These are phyloP conservation scores for Thermothelomyces thermophilus DNA, from an alignment of 2,329 filamentous ascomycete genomes.

Conservation along the genomic window DNA sequence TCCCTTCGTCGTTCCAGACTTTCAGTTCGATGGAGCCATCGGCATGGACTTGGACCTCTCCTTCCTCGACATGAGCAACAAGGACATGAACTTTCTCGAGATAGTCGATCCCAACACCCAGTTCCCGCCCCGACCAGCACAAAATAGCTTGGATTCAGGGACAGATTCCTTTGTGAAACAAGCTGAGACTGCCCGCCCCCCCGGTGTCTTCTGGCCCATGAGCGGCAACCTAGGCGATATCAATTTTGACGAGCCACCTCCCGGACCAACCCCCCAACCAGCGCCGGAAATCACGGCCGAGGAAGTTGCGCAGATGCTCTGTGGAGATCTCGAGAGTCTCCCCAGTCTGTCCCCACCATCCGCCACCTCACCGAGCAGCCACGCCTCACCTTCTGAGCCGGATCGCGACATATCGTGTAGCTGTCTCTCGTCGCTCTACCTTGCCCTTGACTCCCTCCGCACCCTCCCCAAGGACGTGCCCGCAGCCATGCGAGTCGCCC, in stretches of 20 bases:
- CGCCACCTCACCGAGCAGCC: conserved; percentile 11
- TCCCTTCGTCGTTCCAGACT: conserved; percentile 13
- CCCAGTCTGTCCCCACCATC: conserved; percentile 20
- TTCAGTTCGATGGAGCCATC: conserved; percentile 22
- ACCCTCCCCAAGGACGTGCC: conserved; percentile 40
- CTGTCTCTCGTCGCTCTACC: conserved; percentile 45
- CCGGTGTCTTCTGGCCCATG: conserved; percentile 16
- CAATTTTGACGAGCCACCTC: conserved; percentile 17
- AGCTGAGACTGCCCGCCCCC: conserved; percentile 1
- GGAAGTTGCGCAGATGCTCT: conserved; percentile 16
- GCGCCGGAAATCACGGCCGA: conserved; percentile 15
- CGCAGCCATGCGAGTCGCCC: conserved; percentile 42
- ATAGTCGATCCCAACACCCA: conserved; percentile 29
- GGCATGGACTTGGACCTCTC: conserved; percentile 31
- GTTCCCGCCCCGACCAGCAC: conserved; percentile 10
- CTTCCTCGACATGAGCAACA: conserved; percentile 30
- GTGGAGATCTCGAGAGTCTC: conserved; percentile 10
- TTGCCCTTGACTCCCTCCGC: conserved; percentile 45
- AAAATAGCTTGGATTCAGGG: background rate
- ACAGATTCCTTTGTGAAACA: conserved; percentile 6
- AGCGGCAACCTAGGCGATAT: conserved; percentile 14
- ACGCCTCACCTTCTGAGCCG: conserved; percentile 3
- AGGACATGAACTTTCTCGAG: conserved; percentile 33
- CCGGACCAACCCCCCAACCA: background rate
- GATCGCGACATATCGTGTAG: conserved; percentile 31